phyloP scores from a whole-genome alignment of 163 green algal species.

The Scenedesmus sp. region DNA sequence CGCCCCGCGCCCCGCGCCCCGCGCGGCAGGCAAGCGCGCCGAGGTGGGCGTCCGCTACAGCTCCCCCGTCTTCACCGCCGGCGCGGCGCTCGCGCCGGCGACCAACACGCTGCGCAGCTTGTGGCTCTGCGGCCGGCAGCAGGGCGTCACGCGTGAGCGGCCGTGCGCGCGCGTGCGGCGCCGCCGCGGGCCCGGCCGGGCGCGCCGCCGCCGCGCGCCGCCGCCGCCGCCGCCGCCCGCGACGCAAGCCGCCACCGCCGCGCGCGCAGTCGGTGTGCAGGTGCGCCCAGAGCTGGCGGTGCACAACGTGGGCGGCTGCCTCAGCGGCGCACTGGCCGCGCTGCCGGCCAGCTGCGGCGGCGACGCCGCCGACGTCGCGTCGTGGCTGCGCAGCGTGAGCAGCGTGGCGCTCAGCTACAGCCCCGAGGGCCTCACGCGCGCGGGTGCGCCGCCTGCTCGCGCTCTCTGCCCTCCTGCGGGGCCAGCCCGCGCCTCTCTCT shows the following conservation, averaged over 20 bases:
- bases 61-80: constrained; percentile 1
- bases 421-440: constrained; percentile 5
- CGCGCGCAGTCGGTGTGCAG: constrained; percentile 12
- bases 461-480: no score
- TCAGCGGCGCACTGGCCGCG: background rate
- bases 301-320: constrained; percentile 6
- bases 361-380: background rate
- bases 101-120: constrained; percentile 28
- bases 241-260: no score
- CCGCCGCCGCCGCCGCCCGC: background rate
- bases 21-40: constrained; percentile 24
- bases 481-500: no score
- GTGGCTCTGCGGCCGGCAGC: constrained; percentile 25
- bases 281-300: constrained; percentile 27
- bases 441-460: constrained; percentile 9
- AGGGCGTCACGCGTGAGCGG: constrained; percentile 26
- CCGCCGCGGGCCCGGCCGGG: no score
- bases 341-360: background rate
- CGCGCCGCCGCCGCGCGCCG: background rate
- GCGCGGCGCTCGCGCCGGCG: constrained; percentile 28
- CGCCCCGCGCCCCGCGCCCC: background rate
- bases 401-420: constrained; percentile 24
- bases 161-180: no score
- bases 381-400: constrained; percentile 22
- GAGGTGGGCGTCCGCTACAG: constrained; percentile 44